These are phyloP conservation scores for Agaricus blazei DNA, from an alignment of 768 basidiomycete genomes.

Conservation along the genomic window DNA sequence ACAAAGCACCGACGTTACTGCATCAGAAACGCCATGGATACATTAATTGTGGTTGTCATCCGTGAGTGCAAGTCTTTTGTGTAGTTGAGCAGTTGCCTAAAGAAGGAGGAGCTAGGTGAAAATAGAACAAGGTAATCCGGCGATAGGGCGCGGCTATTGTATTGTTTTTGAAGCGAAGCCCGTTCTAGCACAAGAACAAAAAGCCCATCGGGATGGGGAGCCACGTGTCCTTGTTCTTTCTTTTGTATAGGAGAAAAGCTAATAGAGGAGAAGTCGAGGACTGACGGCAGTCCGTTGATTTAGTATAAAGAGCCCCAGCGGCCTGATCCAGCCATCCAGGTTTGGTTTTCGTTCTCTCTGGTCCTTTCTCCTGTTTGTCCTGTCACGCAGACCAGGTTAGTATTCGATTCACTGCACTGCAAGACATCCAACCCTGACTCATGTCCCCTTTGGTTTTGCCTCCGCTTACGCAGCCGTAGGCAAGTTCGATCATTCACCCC, in stretches of 20 bases:
- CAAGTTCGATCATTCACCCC: slow-evolving; percentile 11
- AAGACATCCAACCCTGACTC: slow-evolving; percentile 10
- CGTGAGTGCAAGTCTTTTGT: slow-evolving; percentile 11
- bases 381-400: slow-evolving; percentile 17
- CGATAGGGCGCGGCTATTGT: slow-evolving; percentile 15
- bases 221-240: slow-evolving; percentile 10
- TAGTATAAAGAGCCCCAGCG: slow-evolving; percentile 6
- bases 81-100: slow-evolving; percentile 4
- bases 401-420: slow-evolving; percentile 9
- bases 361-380: slow-evolving; percentile 10
- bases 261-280: neutral
- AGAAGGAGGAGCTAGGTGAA: neutral
- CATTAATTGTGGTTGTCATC: slow-evolving; percentile 7
- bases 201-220: slow-evolving; percentile 5
- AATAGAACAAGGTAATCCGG: slow-evolving; percentile 11
- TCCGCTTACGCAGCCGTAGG: slow-evolving; percentile 12
- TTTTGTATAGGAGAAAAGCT: slow-evolving; percentile 2
- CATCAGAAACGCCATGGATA: slow-evolving; percentile 10
- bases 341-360: slow-evolving; percentile 21
- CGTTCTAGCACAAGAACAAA: slow-evolving; percentile 14
- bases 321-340: slow-evolving; percentile 12
- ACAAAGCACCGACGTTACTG: neutral
- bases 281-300: neutral
- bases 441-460: slow-evolving; percentile 9
- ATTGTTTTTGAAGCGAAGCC: slow-evolving; percentile 14